Conservation (phyloP, 305 asterid species). For the Euphrasia arctica region DNA sequence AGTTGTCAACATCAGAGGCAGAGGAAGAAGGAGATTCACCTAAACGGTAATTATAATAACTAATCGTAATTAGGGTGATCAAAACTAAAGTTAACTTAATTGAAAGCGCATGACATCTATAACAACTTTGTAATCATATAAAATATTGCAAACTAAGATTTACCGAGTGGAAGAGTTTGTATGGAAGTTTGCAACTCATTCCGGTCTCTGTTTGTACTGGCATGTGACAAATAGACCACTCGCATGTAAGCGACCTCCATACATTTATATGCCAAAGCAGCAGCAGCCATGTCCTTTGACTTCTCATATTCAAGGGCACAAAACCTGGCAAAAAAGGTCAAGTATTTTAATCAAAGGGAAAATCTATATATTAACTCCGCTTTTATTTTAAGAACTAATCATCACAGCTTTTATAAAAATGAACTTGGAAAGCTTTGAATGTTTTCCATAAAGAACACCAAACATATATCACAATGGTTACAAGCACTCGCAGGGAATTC, state of each 20-base stretch:
- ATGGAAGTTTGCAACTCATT: slow-evolving; percentile 67
- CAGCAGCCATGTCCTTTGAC: slow-evolving; percentile 84
- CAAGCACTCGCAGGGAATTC: no score
- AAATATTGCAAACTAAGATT: slow-evolving; percentile 19
- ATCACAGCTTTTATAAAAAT: slow-evolving; percentile 17
- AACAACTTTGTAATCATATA: background rate
- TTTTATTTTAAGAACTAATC: slow-evolving; percentile 18
- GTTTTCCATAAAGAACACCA: no score
- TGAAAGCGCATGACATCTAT: background rate
- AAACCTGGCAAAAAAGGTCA: slow-evolving; percentile 46
- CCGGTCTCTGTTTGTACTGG: slow-evolving; percentile 60
- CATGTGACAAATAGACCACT: slow-evolving; percentile 70
- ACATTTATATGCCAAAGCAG: slow-evolving; percentile 96
- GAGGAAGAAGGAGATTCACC: slow-evolving; percentile 99
- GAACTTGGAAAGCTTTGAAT: slow-evolving; percentile 9
- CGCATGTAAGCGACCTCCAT: slow-evolving; percentile 88
- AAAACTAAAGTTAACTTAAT: slow-evolving; percentile 10
- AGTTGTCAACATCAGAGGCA: slow-evolving; percentile 93
- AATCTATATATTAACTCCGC: slow-evolving; percentile 22
- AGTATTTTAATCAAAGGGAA: slow-evolving; percentile 26
- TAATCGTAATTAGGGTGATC: slow-evolving; percentile 21
- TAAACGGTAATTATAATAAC: slow-evolving; percentile 34
- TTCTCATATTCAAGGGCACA: slow-evolving; percentile 92
- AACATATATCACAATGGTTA: no score
- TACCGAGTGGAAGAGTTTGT: slow-evolving; percentile 78